Evolutionary conservation across 2,329 filamentous ascomycete species (phyloP).

Genomic region (Cladosporium sp.): DNA sequence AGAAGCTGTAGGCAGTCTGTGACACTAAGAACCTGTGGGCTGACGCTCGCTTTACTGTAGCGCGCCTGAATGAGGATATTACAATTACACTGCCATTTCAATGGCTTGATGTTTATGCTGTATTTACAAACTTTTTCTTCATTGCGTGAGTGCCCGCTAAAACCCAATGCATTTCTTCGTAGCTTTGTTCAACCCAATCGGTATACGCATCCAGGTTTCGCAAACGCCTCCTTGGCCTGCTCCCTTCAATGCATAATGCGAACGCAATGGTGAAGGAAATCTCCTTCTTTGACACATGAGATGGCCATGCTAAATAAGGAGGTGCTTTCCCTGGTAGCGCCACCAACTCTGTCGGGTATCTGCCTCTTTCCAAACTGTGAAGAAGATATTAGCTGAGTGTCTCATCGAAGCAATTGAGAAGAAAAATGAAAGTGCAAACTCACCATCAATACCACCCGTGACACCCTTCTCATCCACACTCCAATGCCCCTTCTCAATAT

Average conservation of each 20-base stretch:
- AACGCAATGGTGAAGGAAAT: too few species aligned
- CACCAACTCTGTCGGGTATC: constrained; percentile 32
- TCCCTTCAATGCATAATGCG: too few species aligned
- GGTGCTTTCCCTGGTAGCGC: constrained; percentile 28
- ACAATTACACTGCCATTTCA: neutral
- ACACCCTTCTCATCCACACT: constrained; percentile 29
- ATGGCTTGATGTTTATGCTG: neutral
- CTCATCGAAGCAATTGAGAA: neutral
- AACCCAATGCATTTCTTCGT: neutral
- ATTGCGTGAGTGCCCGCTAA: neutral
- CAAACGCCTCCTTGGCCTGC: neutral
- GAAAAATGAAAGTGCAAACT: neutral
- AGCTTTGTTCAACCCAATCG: neutral
- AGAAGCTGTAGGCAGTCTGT: too few species aligned
- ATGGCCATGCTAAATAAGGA: constrained; percentile 17
- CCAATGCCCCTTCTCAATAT: constrained; percentile 32
- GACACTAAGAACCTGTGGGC: too few species aligned
- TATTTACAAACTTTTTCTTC: constrained; percentile 1
- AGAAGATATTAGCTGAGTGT: neutral
- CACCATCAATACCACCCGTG: constrained; percentile 26
- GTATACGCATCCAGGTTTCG: neutral
- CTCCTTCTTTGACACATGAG: too few species aligned
- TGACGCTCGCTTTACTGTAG: too few species aligned
- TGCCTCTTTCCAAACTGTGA: constrained; percentile 27
- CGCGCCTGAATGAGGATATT: neutral